Evolutionary conservation across 345 rosid species (phyloP).

Genomic region (Arabis alpina): DNA sequence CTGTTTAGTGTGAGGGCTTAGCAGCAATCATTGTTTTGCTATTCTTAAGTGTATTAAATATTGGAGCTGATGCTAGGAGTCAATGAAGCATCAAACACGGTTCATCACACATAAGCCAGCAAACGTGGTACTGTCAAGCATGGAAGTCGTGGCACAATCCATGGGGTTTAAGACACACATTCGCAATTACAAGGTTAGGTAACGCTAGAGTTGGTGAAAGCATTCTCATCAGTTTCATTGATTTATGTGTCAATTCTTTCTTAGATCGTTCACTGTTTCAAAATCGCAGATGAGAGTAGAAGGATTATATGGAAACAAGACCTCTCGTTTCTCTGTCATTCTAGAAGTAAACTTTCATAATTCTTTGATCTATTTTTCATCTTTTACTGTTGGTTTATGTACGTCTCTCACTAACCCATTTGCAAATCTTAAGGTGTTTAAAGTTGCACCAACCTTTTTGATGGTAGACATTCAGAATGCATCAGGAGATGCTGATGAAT

Average conservation of each 20-base stretch:
- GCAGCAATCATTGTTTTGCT: not conserved
- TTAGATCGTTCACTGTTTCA: too few species aligned
- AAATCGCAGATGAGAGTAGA: conserved; percentile 87
- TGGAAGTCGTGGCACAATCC: conserved; percentile 99
- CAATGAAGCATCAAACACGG: conserved; percentile 79
- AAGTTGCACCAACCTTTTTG: conserved; percentile 83
- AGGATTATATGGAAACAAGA: conserved; percentile 74
- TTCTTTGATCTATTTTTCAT: not conserved
- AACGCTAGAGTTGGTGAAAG: conserved; percentile 7
- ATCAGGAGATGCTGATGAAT: conserved; percentile 56
- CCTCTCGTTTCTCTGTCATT: conserved; percentile 73
- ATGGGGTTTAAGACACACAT: conserved; percentile 98
- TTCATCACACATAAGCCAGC: conserved; percentile 89
- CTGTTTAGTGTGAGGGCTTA: too few species aligned
- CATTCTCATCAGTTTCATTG: conserved; percentile 3
- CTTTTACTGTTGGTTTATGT: not conserved
- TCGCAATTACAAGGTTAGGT: conserved; percentile 83
- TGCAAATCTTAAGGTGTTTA: conserved; percentile 61
- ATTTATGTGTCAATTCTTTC: too few species aligned
- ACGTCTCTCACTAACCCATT: not conserved
- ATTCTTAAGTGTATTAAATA: conserved; percentile 13
- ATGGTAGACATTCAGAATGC: conserved; percentile 92
- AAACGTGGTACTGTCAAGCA: conserved; percentile 81
- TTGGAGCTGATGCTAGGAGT: conserved; percentile 54
- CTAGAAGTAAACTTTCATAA: conserved; percentile 60